These are phyloP conservation scores for Allomyces arbusculus DNA, from an alignment of 192 early-diverging fungal species.

Conservation along the genomic window DNA sequence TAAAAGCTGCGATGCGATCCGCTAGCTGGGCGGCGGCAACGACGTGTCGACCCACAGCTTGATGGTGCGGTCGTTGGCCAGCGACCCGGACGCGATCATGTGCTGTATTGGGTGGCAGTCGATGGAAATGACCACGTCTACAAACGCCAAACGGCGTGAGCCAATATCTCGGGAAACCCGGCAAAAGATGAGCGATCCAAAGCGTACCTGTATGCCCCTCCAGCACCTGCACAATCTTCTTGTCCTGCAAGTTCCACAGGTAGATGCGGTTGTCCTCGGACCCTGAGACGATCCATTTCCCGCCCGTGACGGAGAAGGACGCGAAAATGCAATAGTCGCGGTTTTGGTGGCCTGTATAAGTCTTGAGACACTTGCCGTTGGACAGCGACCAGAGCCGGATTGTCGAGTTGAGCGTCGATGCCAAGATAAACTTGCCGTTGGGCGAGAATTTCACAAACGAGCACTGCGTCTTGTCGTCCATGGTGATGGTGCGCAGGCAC, in stretches of 20 bases:
- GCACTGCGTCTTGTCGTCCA: slow-evolving; percentile 1
- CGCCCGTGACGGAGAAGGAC: slow-evolving; percentile 79
- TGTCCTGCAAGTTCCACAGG: slow-evolving; percentile 92
- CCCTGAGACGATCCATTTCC: slow-evolving; percentile 90
- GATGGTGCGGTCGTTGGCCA: slow-evolving; percentile 5
- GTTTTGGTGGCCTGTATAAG: slow-evolving; percentile 80
- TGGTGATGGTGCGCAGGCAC: slow-evolving; percentile 64
- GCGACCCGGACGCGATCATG: slow-evolving; percentile 8
- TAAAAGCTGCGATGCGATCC: too few relatives aligned
- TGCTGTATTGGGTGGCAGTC: slow-evolving; percentile 8
- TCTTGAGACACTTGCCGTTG: slow-evolving; percentile 87
- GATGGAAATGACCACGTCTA: slow-evolving; percentile 6
- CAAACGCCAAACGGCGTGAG: neutral
- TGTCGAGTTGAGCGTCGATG: slow-evolving; percentile 80
- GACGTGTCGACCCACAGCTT: slow-evolving; percentile 3
- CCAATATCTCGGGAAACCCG: neutral
- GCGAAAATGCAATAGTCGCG: slow-evolving; percentile 79
- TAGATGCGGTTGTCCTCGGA: slow-evolving; percentile 87
- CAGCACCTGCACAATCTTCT: slow-evolving; percentile 82
- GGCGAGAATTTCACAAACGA: slow-evolving; percentile 96
- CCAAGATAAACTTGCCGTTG: slow-evolving; percentile 95
- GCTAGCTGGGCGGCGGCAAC: neutral
- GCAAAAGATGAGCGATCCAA: neutral
- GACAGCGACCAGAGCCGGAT: slow-evolving; percentile 88
- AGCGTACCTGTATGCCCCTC: slow-evolving; percentile 69